Conservation (phyloP, 345 rosid species). For the Syzygium jambos region DNA sequence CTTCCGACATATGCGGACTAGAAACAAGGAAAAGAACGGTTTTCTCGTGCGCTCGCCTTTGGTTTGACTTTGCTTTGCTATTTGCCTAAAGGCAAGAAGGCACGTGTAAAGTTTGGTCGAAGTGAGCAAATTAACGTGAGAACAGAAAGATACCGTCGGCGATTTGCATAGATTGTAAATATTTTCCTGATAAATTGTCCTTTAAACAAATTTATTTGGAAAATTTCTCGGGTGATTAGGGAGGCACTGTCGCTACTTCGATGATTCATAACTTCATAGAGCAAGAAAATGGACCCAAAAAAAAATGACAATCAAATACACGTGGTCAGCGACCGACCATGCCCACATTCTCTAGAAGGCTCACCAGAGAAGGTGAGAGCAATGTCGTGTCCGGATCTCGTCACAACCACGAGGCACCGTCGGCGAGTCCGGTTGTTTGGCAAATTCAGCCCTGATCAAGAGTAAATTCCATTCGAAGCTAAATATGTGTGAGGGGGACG, state of each 20-base stretch:
- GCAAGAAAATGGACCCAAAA: background rate
- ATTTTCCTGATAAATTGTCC: background rate
- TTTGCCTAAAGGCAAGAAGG: background rate
- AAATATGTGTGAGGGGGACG: background rate
- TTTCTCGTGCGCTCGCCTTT: background rate
- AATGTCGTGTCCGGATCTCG: accelerated
- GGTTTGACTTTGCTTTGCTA: background rate
- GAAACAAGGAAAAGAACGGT: background rate
- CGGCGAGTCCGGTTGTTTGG: background rate
- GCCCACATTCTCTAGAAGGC: background rate
- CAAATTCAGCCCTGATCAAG: background rate
- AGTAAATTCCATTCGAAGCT: background rate
- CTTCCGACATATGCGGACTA: background rate
- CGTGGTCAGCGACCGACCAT: background rate
- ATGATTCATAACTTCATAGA: background rate
- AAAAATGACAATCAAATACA: background rate
- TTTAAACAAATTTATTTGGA: background rate
- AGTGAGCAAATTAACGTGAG: no score
- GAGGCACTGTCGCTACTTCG: background rate
- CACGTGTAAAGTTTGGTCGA: background rate
- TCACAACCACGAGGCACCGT: accelerated
- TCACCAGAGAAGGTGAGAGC: background rate
- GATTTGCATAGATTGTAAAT: background rate
- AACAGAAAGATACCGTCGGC: background rate
- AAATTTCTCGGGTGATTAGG: background rate